Percentiles rank a stretch among this genome's conserved stretches.
Conservation (phyloP, 2,329 filamentous ascomycete genomes). For the Stagonosporopsis tanaceti region DNA sequence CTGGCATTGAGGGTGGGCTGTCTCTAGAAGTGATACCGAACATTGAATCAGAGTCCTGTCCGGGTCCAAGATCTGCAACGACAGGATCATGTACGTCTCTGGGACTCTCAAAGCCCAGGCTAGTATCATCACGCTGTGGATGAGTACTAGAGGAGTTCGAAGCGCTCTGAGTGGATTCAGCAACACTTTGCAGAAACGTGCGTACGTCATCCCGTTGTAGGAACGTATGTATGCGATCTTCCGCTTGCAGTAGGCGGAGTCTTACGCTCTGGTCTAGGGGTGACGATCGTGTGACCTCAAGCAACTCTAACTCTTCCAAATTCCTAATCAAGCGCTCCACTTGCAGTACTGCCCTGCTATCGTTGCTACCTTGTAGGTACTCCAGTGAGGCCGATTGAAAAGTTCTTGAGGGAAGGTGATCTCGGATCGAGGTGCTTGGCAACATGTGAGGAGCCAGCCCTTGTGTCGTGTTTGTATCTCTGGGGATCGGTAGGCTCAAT, state of each 20-base stretch:
- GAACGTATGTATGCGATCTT: slow-evolving; percentile 6
- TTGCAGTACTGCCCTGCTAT: not conserved
- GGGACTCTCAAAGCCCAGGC: not conserved
- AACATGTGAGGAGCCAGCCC: not conserved
- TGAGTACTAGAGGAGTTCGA: not conserved
- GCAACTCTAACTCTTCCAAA: not conserved
- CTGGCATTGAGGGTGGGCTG: not conserved
- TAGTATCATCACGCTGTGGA: not conserved
- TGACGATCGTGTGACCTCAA: not conserved
- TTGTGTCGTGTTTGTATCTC: slow-evolving; percentile 9
- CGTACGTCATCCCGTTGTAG: not conserved
- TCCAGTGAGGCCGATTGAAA: not conserved
- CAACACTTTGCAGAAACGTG: no score
- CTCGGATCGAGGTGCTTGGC: not conserved
- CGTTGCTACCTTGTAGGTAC: not conserved
- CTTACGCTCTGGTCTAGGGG: not conserved
- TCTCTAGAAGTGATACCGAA: not conserved
- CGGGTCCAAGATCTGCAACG: not conserved
- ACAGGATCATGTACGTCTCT: not conserved
- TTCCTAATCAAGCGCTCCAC: not conserved
- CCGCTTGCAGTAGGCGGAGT: not conserved
- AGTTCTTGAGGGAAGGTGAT: not conserved
- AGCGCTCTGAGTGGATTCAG: not conserved
- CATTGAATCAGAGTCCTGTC: not conserved
- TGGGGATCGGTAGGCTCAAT: not conserved